Conservation (phyloP, 139 green algal species). For the Tetradesmus lagerheimii region DNA sequence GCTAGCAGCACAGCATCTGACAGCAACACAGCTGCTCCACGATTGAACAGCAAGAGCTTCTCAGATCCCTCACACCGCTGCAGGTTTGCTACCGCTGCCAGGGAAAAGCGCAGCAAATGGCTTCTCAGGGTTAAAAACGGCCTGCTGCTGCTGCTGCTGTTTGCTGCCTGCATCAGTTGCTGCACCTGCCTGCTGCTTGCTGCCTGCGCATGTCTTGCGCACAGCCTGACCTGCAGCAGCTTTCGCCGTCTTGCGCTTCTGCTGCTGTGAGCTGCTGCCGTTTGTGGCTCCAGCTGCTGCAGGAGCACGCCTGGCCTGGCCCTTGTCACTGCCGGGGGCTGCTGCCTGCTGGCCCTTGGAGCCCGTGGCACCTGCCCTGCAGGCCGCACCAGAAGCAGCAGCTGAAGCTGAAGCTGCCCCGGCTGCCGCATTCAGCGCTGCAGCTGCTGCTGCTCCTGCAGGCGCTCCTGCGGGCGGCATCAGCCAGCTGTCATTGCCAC, state of each 20-base stretch:
- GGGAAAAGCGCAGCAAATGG: background rate
- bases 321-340: background rate
- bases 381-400: background rate
- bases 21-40: no score
- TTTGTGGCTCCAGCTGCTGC: background rate
- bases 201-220: background rate
- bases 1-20: no score
- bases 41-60: no score
- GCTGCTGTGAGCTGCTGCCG: background rate
- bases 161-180: background rate
- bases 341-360: background rate
- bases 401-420: background rate
- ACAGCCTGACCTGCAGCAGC: constrained; percentile 9
- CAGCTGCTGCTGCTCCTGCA: background rate
- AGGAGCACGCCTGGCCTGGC: background rate
- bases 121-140: background rate
- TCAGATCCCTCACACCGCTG: background rate
- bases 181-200: background rate
- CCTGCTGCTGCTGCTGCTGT: constrained; percentile 24
- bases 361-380: background rate
- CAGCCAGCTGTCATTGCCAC: constrained; percentile 36
- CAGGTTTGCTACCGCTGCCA: background rate
- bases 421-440: background rate
- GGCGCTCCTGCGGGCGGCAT: constrained; percentile 13
- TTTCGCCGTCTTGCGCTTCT: background rate